A percentile compares a stretch with the other conserved stretches of the same genome.
These are phyloP conservation scores for Podospora tetraspora DNA, from an alignment of 495 filamentous ascomycete genomes.

Conservation along the genomic window DNA sequence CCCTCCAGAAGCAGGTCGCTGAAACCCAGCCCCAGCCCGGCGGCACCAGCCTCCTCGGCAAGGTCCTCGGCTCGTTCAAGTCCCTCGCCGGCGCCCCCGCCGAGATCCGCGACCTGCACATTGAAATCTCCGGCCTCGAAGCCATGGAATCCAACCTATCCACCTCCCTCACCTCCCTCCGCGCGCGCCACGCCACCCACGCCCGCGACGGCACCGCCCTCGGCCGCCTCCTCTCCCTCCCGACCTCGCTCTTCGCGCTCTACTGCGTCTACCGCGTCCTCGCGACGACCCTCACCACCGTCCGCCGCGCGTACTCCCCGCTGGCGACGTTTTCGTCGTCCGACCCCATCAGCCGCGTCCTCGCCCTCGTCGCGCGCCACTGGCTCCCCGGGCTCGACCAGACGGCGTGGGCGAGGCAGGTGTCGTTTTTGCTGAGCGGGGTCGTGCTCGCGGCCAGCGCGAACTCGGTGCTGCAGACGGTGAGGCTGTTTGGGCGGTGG, in stretches of 20 bases:
- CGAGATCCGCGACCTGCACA: slow-evolving; percentile 58
- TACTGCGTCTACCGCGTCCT: slow-evolving; percentile 74
- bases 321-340: slow-evolving; percentile 56
- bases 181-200: slow-evolving; percentile 53
- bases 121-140: slow-evolving; percentile 75
- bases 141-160: slow-evolving; percentile 66
- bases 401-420: slow-evolving; percentile 67
- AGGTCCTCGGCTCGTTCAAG: slow-evolving; percentile 52
- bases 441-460: slow-evolving; percentile 73
- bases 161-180: slow-evolving; percentile 53
- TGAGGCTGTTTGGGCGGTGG: slow-evolving; percentile 66
- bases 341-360: slow-evolving; percentile 73
- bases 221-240: slow-evolving; percentile 53
- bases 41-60: slow-evolving; percentile 55
- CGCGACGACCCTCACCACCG: slow-evolving; percentile 57
- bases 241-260: slow-evolving; percentile 60
- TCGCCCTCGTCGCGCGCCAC: slow-evolving; percentile 66
- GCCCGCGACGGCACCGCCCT: slow-evolving; percentile 55
- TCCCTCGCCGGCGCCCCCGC: slow-evolving; percentile 53
- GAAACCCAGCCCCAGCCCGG: slow-evolving; percentile 32
- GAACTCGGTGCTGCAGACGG: slow-evolving; percentile 68
- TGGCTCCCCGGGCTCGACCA: slow-evolving; percentile 66
- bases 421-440: slow-evolving; percentile 71
- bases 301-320: slow-evolving; percentile 50
- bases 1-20: slow-evolving; percentile 58